A percentile compares a stretch with the other conserved stretches of the same genome.
Conservation (phyloP, 2,329 filamentous ascomycete species). For the Trichoderma lentiforme region DNA sequence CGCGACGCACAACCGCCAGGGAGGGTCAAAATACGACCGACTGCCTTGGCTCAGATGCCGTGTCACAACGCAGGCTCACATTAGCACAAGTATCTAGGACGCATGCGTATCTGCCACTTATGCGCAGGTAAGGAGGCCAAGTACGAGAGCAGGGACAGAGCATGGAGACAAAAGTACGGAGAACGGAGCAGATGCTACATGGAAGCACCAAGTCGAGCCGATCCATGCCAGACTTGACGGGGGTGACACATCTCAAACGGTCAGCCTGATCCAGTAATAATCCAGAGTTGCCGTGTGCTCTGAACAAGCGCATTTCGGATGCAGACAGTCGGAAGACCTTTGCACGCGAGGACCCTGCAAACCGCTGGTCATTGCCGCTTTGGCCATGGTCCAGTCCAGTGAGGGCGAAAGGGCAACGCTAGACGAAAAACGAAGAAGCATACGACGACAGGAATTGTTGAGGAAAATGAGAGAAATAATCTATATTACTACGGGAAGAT, state of each 20-base stretch:
- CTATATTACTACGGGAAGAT: no score
- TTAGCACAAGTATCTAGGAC: conserved; percentile 1
- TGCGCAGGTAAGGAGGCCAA: conserved; percentile 3
- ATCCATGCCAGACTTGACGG: conserved; percentile 10
- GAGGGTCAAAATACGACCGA: not conserved
- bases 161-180: conserved; percentile 12
- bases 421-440: not conserved
- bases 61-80: not conserved
- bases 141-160: not conserved
- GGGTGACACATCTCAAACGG: conserved; percentile 7
- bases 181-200: not conserved
- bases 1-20: not conserved
- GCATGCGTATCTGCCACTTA: conserved; percentile 5
- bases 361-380: not conserved
- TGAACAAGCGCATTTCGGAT: not conserved
- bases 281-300: not conserved
- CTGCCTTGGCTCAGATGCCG: not conserved
- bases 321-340: conserved; percentile 2
- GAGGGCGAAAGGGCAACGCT: not conserved
- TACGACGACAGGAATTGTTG: not conserved
- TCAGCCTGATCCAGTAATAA: conserved; percentile 11
- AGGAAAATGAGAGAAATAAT: not conserved
- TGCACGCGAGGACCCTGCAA: conserved; percentile 3
- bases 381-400: not conserved
- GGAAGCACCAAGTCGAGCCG: conserved; percentile 7